Base-by-base conservation (phyloP, 202 grass and related monocot species). In the Digitaria exilis region DNA sequence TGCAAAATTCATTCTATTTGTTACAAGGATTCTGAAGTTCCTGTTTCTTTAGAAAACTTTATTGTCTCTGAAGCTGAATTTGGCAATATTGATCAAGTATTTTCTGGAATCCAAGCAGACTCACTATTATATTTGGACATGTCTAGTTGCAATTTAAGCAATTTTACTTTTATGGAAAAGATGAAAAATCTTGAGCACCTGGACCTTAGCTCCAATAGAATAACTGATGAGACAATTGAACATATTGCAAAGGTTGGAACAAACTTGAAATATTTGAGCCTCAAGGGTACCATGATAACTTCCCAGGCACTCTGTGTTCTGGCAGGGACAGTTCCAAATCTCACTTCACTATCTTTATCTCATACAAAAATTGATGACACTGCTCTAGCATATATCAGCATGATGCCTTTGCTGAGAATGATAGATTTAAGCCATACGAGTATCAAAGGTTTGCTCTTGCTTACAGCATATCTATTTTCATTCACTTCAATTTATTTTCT, bases 341-440 rank as follows among this genome's bases (percentile, higher is more conserved):
- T 95, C 58, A 76, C 57, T 74, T 90, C 80, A 0, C 75, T 98
- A 41, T 96, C 73, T 90, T 87, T 96, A 80, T 79, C 85, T 83
- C 43, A 90, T 69, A 98, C 96, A 26, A 74, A 51, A 84, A 84
- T 94, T 83, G 89, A 96, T 87, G 96, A 98, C 82, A 88, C 69
- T 76, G 87, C 91, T 78, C 71, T 98, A 70, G 54, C 41, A 65
- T 96, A 92, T 82, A 89, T 98, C 46, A 67, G 73, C 76, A 66
- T 87, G 87, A 92, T 94, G 80, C 91, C 91, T 89, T 94, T 76
- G 75, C 52, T 98, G 71, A 77, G 73, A 84, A 84, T 17, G 5
- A 34, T 94, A 66, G 83, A 98, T 89, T 80, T 94, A 67, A 90
- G 89, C 67, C 59, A 61, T 44, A 98, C 93, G 44, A 71, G 65